Conservation (phyloP, 208 protist genomes). For the Trichomonas tenax region DNA sequence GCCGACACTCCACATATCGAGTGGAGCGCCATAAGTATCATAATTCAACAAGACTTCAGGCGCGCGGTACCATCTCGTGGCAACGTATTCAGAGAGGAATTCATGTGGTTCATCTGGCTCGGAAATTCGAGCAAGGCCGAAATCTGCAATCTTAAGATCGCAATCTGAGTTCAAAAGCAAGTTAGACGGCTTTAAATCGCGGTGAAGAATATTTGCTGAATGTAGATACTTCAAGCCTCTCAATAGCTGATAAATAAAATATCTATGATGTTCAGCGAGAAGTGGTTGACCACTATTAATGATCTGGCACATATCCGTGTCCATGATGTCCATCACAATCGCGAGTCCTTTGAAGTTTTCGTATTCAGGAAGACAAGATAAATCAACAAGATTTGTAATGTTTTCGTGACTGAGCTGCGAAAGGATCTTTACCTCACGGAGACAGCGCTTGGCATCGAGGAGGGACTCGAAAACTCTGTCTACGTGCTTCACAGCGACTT, state of each 20-base stretch:
- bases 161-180: constrained; percentile 83
- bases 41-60: constrained; percentile 52
- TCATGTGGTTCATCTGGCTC: background rate
- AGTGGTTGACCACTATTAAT: constrained; percentile 65
- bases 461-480: background rate
- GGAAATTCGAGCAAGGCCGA: constrained; percentile 47
- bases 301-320: constrained; percentile 79
- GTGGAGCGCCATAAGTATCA: constrained; percentile 50
- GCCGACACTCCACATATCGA: constrained; percentile 51
- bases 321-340: constrained; percentile 83
- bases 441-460: constrained; percentile 20
- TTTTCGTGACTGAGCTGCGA: constrained; percentile 22
- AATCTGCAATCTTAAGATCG: constrained; percentile 77
- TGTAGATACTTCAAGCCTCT: constrained; percentile 74
- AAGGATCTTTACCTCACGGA: constrained; percentile 25
- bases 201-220: constrained; percentile 70
- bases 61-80: constrained; percentile 53
- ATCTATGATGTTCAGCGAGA: constrained; percentile 72
- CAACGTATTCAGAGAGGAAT: constrained; percentile 42
- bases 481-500: constrained; percentile 25
- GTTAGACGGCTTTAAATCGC: constrained; percentile 81
- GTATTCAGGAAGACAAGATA: constrained; percentile 22
- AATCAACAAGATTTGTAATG: constrained; percentile 22
- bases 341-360: constrained; percentile 68
- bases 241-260: constrained; percentile 81